A percentile compares a stretch with the other conserved stretches of the same genome.
phyloP scores from a whole-genome alignment of 257 asterid species.

The Capsicum rhomboideum region DNA sequence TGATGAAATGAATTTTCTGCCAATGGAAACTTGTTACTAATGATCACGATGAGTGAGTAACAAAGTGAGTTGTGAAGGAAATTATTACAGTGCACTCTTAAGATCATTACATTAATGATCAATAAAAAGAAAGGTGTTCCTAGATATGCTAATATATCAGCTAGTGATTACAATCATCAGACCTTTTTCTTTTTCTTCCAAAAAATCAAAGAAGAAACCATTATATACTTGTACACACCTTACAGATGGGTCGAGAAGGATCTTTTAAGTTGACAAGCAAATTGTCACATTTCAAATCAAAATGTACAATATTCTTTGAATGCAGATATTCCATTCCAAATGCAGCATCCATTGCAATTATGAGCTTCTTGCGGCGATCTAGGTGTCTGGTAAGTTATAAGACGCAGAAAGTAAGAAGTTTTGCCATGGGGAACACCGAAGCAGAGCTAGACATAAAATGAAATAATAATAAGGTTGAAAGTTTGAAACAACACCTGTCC shows the following conservation, averaged over 20 bases:
- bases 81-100: neutral
- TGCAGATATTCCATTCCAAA: slow-evolving; percentile 97
- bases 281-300: slow-evolving; percentile 89
- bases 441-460: neutral
- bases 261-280: slow-evolving; percentile 95
- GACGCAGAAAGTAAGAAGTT: neutral
- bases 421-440: neutral
- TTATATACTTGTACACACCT: slow-evolving; percentile 19
- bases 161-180: neutral
- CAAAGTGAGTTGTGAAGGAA: neutral
- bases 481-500: slow-evolving; percentile 23
- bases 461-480: neutral
- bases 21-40: neutral
- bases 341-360: slow-evolving; percentile 96
- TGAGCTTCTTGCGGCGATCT: slow-evolving; percentile 87
- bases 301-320: slow-evolving; percentile 90
- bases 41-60: neutral
- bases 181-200: neutral
- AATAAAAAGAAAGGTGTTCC: neutral
- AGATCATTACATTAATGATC: neutral
- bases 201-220: neutral
- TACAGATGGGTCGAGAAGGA: slow-evolving; percentile 90
- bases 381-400: slow-evolving; percentile 42
- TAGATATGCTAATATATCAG: neutral
- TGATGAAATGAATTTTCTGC: neutral